Evolutionary conservation across 768 basidiomycete species (phyloP).

Genomic region (Suillus fuscotomentosus): DNA sequence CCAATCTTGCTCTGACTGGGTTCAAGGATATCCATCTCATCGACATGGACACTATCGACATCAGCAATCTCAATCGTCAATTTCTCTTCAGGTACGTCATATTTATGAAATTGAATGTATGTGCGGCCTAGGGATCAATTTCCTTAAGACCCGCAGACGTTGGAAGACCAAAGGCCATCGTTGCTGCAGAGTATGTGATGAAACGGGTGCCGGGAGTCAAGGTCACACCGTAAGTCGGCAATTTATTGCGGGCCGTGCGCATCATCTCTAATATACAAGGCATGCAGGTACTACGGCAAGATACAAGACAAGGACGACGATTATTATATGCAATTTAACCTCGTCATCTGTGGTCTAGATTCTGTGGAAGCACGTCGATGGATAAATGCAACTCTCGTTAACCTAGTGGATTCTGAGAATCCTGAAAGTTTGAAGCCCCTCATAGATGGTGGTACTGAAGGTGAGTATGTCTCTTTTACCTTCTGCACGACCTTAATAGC

Average conservation of each 20-base stretch:
- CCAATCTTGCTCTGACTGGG: constrained; percentile 92
- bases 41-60: constrained; percentile 99
- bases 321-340: constrained; percentile 95
- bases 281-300: constrained; percentile 84
- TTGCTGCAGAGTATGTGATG: constrained; percentile 97
- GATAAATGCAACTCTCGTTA: constrained; percentile 98
- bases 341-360: constrained; percentile 96
- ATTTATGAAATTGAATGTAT: neutral
- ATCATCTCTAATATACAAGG: constrained; percentile 12
- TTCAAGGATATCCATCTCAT: constrained; percentile 99
- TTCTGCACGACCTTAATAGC: constrained; percentile 3
- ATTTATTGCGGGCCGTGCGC: neutral
- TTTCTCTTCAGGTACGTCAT: constrained; percentile 86
- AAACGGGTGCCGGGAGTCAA: constrained; percentile 92
- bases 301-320: constrained; percentile 97
- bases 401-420: constrained; percentile 89
- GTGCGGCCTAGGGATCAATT: neutral
- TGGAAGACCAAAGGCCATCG: constrained; percentile 89
- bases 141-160: constrained; percentile 77
- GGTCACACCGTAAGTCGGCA: constrained; percentile 82
- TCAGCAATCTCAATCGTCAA: constrained; percentile 97
- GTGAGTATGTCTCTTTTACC: constrained; percentile 35
- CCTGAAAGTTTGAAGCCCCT: constrained; percentile 94
- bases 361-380: constrained; percentile 96
- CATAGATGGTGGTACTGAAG: constrained; percentile 98